A percentile compares a stretch with the other conserved stretches of the same genome.
phyloP scores from a whole-genome alignment of 1,284 basidiomycete species.

The Apiotrichum mycotoxinovorans region DNA sequence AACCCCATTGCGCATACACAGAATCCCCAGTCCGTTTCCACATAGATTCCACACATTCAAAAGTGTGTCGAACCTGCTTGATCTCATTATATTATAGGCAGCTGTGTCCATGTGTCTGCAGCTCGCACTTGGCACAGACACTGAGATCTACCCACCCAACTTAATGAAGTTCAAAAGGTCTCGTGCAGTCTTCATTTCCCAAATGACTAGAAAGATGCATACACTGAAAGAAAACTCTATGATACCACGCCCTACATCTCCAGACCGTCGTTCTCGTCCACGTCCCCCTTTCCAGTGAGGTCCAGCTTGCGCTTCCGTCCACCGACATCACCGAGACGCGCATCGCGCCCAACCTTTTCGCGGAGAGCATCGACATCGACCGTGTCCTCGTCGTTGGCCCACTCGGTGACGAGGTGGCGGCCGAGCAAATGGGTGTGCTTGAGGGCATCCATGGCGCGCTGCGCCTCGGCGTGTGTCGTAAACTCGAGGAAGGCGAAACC shows the following conservation, averaged over 20 bases:
- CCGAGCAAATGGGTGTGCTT: constrained; percentile 94
- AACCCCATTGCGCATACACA: too few species aligned
- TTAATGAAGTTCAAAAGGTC: too few species aligned
- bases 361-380: constrained; percentile 66
- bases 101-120: too few species aligned
- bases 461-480: constrained; percentile 76
- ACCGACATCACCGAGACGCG: constrained; percentile 29
- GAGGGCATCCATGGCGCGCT: constrained; percentile 76
- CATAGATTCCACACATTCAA: too few species aligned
- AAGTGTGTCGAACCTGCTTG: too few species aligned
- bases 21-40: too few species aligned
- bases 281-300: constrained; percentile 23
- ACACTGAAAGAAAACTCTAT: background rate
- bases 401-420: constrained; percentile 87
- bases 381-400: constrained; percentile 71
- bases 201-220: constrained; percentile 3
- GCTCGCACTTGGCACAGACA: too few species aligned
- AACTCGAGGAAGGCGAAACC: constrained; percentile 98
- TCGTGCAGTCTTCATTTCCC: background rate
- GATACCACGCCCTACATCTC: constrained; percentile 19
- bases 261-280: constrained; percentile 35
- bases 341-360: constrained; percentile 60
- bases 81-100: too few species aligned
- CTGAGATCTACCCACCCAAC: too few species aligned
- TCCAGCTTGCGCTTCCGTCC: constrained; percentile 46